phyloP scores from a whole-genome alignment of 1,284 basidiomycete genomes.

The Puccinia hordei region DNA sequence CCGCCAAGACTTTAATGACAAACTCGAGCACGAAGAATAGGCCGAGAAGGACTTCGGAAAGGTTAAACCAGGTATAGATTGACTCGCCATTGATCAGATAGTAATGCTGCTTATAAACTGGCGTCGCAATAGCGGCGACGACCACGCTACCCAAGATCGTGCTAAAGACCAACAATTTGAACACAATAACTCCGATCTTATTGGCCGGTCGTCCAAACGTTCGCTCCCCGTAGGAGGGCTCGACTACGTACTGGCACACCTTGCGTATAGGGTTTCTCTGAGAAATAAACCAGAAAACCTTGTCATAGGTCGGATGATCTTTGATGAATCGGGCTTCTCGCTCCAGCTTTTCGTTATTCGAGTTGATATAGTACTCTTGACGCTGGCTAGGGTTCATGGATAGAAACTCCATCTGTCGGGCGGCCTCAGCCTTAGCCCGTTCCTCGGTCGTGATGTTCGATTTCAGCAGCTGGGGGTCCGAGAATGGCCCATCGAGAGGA shows the following conservation, averaged over 20 bases:
- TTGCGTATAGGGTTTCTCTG: slow-evolving; percentile 76
- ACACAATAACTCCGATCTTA: slow-evolving; percentile 68
- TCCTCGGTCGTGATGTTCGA: slow-evolving; percentile 30
- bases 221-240: slow-evolving; percentile 70
- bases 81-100: slow-evolving; percentile 38
- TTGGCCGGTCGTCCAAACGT: slow-evolving; percentile 38
- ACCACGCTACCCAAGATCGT: slow-evolving; percentile 80
- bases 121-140: slow-evolving; percentile 83
- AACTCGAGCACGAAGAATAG: slow-evolving; percentile 80
- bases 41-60: slow-evolving; percentile 66
- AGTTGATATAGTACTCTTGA: slow-evolving; percentile 61
- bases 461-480: slow-evolving; percentile 11
- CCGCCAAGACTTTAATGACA: slow-evolving; percentile 85
- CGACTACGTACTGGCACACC: slow-evolving; percentile 80
- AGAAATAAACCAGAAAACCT: slow-evolving; percentile 83
- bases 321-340: slow-evolving; percentile 84
- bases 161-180: slow-evolving; percentile 74
- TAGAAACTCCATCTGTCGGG: slow-evolving; percentile 46
- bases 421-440: slow-evolving; percentile 29
- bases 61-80: slow-evolving; percentile 46
- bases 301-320: slow-evolving; percentile 85
- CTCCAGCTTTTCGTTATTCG: slow-evolving; percentile 72
- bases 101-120: slow-evolving; percentile 72
- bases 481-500: background rate
- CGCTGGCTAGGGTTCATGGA: slow-evolving; percentile 48